These are phyloP conservation scores for Serendipita sp. DNA, from an alignment of 768 basidiomycete genomes.

Conservation along the genomic window DNA sequence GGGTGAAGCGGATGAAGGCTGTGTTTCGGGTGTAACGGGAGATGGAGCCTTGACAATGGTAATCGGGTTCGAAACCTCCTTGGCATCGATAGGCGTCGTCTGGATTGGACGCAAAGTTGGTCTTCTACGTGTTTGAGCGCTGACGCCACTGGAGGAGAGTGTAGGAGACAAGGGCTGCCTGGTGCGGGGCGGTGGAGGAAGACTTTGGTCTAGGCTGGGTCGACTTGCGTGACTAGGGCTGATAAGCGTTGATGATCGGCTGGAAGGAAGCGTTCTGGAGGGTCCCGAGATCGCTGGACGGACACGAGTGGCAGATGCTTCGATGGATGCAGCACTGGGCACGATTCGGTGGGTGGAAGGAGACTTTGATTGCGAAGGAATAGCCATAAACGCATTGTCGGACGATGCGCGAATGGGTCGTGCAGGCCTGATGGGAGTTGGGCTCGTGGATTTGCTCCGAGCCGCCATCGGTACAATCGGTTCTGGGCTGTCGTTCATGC, in stretches of 20 bases:
- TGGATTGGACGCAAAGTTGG: background rate
- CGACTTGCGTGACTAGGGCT: background rate
- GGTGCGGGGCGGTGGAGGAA: background rate
- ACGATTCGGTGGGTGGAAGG: background rate
- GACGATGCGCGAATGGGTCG: background rate
- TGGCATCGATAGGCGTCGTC: background rate
- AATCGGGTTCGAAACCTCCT: background rate
- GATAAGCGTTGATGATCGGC: background rate
- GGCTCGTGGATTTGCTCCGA: slow-evolving; percentile 1
- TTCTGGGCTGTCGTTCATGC: background rate
- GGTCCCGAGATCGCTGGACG: background rate
- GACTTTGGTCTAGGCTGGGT: background rate
- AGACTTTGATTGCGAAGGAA: background rate
- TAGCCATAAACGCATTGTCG: background rate
- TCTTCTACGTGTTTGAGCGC: background rate
- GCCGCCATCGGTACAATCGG: background rate
- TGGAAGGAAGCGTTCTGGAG: background rate
- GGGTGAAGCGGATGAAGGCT: background rate
- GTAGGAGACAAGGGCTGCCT: background rate
- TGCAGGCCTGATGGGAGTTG: background rate
- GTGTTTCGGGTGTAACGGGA: slow-evolving; percentile 4
- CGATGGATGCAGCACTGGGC: background rate
- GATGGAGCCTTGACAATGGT: background rate
- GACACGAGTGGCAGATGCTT: background rate
- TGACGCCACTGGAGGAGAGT: background rate